Evolutionary conservation across 2,329 filamentous ascomycete genomes (phyloP).

Genomic region (Endoconidiophora polonica): DNA sequence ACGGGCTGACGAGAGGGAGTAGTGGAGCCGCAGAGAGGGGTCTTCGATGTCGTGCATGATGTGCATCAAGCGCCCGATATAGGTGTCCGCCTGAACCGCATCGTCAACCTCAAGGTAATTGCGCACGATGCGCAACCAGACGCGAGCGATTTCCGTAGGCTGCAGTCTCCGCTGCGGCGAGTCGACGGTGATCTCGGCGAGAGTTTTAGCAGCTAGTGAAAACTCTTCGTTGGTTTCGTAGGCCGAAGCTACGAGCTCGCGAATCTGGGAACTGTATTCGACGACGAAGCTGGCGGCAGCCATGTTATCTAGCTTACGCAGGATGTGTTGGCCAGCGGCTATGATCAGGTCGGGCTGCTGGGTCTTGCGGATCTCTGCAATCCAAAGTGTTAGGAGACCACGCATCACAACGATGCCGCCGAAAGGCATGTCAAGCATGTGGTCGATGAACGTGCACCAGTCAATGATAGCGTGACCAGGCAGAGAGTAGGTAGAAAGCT

Average conservation of each 20-base stretch:
- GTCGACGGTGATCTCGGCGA: constrained; percentile 78
- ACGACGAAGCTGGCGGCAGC: constrained; percentile 43
- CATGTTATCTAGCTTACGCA: constrained; percentile 45
- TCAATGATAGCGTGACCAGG: too few species aligned
- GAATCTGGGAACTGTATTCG: constrained; percentile 66
- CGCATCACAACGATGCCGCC: too few species aligned
- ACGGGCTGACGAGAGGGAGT: constrained; percentile 78
- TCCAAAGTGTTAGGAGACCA: too few species aligned
- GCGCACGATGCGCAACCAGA: constrained; percentile 89
- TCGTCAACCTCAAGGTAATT: constrained; percentile 92
- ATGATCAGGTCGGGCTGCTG: constrained; percentile 17
- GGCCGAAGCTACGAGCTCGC: constrained; percentile 66
- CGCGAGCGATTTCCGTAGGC: constrained; percentile 62
- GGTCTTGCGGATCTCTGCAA: too few species aligned
- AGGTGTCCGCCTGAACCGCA: constrained; percentile 65
- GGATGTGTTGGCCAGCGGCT: constrained; percentile 54
- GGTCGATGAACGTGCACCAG: too few species aligned
- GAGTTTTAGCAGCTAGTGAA: constrained; percentile 52
- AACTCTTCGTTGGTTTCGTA: constrained; percentile 75
- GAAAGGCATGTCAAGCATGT: too few species aligned
- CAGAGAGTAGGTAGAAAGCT: too few species aligned
- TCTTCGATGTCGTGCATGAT: constrained; percentile 66
- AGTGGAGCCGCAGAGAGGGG: constrained; percentile 61
- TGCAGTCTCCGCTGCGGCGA: constrained; percentile 71
- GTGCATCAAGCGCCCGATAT: constrained; percentile 90